Base-by-base conservation (phyloP, 257 asterid species). In the Galeopsis tetrahit region DNA sequence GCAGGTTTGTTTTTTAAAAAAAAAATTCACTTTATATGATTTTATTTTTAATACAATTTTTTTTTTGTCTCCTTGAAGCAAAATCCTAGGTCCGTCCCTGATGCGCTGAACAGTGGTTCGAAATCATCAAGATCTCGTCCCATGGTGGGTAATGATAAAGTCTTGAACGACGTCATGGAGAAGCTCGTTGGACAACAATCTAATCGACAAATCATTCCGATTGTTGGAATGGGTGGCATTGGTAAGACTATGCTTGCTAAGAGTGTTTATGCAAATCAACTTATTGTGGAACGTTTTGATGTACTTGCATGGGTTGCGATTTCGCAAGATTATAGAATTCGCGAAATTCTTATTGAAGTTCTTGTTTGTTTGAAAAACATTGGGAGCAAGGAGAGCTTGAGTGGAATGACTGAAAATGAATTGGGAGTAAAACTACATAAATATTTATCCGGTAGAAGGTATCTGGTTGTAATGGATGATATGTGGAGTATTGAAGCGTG, bases 191-290 rank as follows among this genome's bases (percentile, higher is more conserved):
- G 64, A 58, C 40, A 33, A 31, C 64, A 58, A 58, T 11, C 39
- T 4, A 2, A 5, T 10, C 64, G 40, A 11, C 64, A 58, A 11
- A 32, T 58, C 64, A 58, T 58, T 10, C 42, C 64, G 9, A 33
- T 58, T 58, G 38, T 33, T 32, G 64, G 64, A 10, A 58, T 58
- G 64, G 64, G 64, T 11, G 64, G 64, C 64, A 58, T 21, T 8
- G 64, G 64, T 58, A 58, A 58, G 64, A 58, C 64, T 33, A 58
- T 4, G 36, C 64, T 58, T 32, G 64, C 64, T 33, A 32, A 0
- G 35, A 58, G 6, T 33, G 4, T 58, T 58, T 58, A 31, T 11
- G 13, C 4, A 10, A 32, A 58, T 58, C 38, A 14, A 11, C 7
- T 33, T 32, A 32, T 58, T 58, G 42, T 11, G 33, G 42, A 58